phyloP scores from a whole-genome alignment of 345 rosid species.

The Aurinia saxatilis region DNA sequence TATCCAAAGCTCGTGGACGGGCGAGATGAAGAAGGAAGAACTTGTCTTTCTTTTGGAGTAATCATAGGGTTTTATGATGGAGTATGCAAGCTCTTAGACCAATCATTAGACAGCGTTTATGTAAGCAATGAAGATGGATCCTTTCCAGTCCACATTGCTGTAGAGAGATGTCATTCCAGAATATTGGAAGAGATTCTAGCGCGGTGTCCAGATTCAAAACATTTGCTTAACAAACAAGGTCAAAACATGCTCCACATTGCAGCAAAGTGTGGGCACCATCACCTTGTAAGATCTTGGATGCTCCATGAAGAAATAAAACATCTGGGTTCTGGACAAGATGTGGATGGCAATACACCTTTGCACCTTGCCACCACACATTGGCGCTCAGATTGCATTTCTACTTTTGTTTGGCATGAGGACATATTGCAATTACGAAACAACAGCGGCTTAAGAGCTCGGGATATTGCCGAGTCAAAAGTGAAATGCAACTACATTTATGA shows the following conservation, averaged over 20 bases:
- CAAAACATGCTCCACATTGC: slow-evolving; percentile 1
- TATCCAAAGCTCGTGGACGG: neutral
- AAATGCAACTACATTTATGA: too few species aligned
- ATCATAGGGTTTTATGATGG: neutral
- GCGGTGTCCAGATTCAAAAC: neutral
- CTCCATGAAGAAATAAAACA: too few species aligned
- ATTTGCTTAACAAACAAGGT: neutral
- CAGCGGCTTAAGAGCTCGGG: too few species aligned
- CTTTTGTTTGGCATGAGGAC: too few species aligned
- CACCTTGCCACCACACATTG: too few species aligned
- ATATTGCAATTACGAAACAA: too few species aligned
- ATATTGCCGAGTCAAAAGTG: too few species aligned
- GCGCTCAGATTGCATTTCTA: too few species aligned
- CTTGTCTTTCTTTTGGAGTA: slow-evolving; percentile 9
- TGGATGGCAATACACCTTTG: too few species aligned
- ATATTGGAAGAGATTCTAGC: neutral
- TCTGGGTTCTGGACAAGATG: too few species aligned
- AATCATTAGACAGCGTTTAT: neutral
- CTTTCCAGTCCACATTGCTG: neutral
- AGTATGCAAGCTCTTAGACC: neutral
- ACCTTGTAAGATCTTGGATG: neutral
- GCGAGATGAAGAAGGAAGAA: slow-evolving; percentile 16
- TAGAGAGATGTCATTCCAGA: neutral
- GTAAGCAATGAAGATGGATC: neutral
- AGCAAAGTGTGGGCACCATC: neutral